Base-by-base conservation (phyloP, 495 filamentous ascomycete species). In the Podospora didyma region DNA sequence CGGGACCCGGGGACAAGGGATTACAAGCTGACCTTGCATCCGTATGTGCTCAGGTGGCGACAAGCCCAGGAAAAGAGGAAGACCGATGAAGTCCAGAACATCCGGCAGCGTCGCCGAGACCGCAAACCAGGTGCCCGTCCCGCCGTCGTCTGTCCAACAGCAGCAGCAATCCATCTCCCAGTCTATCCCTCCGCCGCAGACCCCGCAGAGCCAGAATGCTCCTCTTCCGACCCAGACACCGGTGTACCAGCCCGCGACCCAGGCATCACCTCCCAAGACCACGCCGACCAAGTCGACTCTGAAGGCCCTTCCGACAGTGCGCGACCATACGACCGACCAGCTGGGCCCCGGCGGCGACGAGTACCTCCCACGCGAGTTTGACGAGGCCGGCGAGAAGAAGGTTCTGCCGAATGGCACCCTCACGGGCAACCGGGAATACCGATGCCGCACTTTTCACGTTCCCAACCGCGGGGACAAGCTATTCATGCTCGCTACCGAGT, bases 401-500 rank as follows among this genome's bases (percentile, higher is more conserved):
- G 94, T 96, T 23, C 81, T 89, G 63, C 67, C 81, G 9, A 90
- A 88, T 59, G 95, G 95, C 19, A 84, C 93, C 66, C 82, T 89
- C 16, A 79, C 87, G 44, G 92, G 89, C 61, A 85, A 82, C 20
- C 86, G 95, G 58, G 88, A 96, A 64, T 99, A 96, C 68, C 85
- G 89, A 64, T 97, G 93, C 70, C 80, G 93, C 54, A 97, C 92
- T 0, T 99, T 99, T 67, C 83, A 86, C 54, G 94, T 99, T 11
- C 92, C 93, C 12, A 83, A 92, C 59, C 81, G 95, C 52, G 90
- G 89, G 2, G 86, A 90, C 47, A 99, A 99, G 72, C 79, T 97
- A 10, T 99, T 97, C 70, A 99, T 99, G 94, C 82, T 97, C 42
- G 94, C 94, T 45, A 99, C 94, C 35, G 94, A 99, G 75, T 99